Evolutionary conservation across 2,329 filamentous ascomycete genomes (phyloP), one percentile per base, ranked within the genome.

Genomic region (Xylaria digitata): DNA sequence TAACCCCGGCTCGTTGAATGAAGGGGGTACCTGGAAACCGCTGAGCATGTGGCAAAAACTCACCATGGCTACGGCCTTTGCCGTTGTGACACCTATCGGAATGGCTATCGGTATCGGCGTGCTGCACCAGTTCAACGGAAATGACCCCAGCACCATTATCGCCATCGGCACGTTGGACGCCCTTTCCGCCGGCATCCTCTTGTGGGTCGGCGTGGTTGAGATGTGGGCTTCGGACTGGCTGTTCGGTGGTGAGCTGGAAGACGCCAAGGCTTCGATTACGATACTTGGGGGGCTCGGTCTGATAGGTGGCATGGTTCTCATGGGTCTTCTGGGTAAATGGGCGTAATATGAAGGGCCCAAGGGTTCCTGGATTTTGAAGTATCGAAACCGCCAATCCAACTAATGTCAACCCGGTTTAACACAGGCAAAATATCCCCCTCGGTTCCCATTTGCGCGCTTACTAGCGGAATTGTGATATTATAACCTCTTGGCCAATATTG

Each of bases 61-160:
- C 2, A 68, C 87, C 13, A 88, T 94, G 80, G 90, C 86, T 0
- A 71, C 78, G 1, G 82, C 85, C 0, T 94, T 93, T 72, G 86
- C 90, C 0, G 80, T 93, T 30, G 88, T 92, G 61, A 94, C 92
- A 0, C 92, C 92, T 0, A 81, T 93, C 34, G 92, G 92, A 11
- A 94, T 94, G 91, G 90, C 89, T 0, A 93, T 95, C 66, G 92
- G 92, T 0, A 89, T 93, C 40, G 90, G 90, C 2, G 90, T 92
- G 3, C 79, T 94, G 32, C 80, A 89, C 43, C 77, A 82, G 8
- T 94, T 93, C 80, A 94, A 94, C 72, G 91, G 90, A 3, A 93
- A 92, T 72, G 86, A 92, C 71, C 85, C 83, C 2, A 82, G 83
- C 1, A 94, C 91, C 0, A 82, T 93, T 46, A 78, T 94, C 49